Base-by-base conservation (phyloP, 306 rosid genomes). In the Cercis canadensis region DNA sequence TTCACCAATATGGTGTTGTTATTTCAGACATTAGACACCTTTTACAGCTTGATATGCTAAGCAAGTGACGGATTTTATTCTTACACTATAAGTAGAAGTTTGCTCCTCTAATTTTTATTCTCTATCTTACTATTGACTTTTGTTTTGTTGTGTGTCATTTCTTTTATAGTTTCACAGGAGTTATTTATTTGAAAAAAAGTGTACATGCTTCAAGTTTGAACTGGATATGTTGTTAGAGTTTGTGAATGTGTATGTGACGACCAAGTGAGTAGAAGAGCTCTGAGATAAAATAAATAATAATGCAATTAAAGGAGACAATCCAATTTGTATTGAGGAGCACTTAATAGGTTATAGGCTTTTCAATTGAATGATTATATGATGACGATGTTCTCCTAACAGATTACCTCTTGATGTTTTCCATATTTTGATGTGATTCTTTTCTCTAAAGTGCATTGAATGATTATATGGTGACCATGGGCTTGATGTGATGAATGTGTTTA, bases 381-480 rank as follows among this genome's bases (percentile, higher is more conserved):
- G 67, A 70, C 19, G 66, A 24, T 65, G 57, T 49, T 43, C 74
- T 50, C 44, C 11, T 46, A 15, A 58, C 52, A 49, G 29, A 60
- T 80, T 49, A 46, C 60, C 50, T 62, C 15, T 51, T 63, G 62
- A 50, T 47, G 13, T 70, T 74, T 72, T 64, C 62, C 45, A 54
- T 64, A 45, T 82, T 70, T 80, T 86, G 62, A 82, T 5, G 51
- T 17, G 8, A 19, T 40, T 51, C 29, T 67, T 31, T 55, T 3
- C 3, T 61, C 84, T 87, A 54, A 87, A 97, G 85, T 95, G 97
- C 79, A 81, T 95, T 54, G 99, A 95, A 78, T 85, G 99, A 32
- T 77, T 95, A 51, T 95, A 95, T 79, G 97, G 99, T 77, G 99
- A 95, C 85, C 99, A 95, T 37, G 99, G 97, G 78, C 96, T 95